Evolutionary conservation across 192 early-diverging fungal genomes (phyloP).

Genomic region (Piromyces finnis): DNA sequence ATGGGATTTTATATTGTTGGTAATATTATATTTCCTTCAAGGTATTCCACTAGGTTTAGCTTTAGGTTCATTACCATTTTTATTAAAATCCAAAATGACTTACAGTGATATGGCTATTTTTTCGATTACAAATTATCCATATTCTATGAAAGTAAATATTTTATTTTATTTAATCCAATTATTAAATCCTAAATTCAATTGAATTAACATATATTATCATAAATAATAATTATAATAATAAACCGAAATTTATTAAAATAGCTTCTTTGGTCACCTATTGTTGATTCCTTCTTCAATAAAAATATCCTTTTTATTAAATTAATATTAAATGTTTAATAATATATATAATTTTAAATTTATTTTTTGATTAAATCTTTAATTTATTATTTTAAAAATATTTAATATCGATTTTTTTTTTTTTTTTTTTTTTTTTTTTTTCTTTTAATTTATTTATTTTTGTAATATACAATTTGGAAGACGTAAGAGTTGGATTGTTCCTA

Average conservation of each 20-base stretch:
- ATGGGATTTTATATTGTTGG: not conserved
- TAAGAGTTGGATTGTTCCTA: conserved; percentile 98
- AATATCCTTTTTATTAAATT: conserved; percentile 2
- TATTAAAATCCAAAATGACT: conserved; percentile 83
- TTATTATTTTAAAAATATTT: no score
- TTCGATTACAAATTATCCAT: conserved; percentile 86
- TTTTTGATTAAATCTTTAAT: no score
- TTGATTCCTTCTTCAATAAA: conserved; percentile 73
- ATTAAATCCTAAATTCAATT: no score
- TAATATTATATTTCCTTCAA: conserved; percentile 54
- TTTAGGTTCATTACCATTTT: conserved; percentile 81
- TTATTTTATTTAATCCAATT: no score
- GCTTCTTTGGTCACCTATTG: conserved; percentile 93
- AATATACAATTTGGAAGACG: conserved; percentile 49
- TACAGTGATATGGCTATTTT: conserved; percentile 87
- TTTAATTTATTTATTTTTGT: not conserved
- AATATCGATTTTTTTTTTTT: no score
- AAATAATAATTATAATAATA: no score
- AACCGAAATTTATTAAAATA: no score
- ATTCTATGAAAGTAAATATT: conserved; percentile 70
- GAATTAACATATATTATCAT: no score
- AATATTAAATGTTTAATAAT: no score
- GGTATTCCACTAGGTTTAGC: conserved; percentile 85
- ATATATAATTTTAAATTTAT: no score
- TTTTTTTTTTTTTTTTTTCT: not conserved